Evolutionary conservation across 768 basidiomycete species (phyloP).

Genomic region (Suillus clintonianus): DNA sequence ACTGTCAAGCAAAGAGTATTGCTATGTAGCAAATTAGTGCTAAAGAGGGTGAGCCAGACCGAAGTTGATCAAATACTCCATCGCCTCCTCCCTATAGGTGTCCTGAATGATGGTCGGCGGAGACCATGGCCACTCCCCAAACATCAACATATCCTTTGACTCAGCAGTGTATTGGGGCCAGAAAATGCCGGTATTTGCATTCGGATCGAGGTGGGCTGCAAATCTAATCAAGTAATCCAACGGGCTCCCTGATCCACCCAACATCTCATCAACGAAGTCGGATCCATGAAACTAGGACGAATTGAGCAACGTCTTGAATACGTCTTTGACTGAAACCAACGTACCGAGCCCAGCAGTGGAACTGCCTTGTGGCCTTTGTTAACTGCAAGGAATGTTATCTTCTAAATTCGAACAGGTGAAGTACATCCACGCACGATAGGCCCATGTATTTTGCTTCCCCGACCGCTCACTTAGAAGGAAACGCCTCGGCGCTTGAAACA

Average conservation of each 20-base stretch:
- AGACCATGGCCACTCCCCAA: not conserved
- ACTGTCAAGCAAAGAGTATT: no score
- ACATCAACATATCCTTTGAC: not conserved
- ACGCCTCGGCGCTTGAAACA: slow-evolving; percentile 37
- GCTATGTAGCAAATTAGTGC: not conserved
- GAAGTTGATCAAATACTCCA: not conserved
- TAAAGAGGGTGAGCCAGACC: not conserved
- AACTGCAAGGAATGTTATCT: not conserved
- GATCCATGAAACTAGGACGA: not conserved
- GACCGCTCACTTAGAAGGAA: slow-evolving; percentile 35
- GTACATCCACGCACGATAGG: slow-evolving; percentile 31
- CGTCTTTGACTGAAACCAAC: not conserved
- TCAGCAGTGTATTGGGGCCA: not conserved
- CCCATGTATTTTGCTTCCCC: slow-evolving; percentile 33
- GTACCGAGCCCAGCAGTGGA: not conserved
- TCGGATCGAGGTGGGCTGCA: not conserved
- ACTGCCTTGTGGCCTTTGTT: not conserved
- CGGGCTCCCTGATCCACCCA: not conserved
- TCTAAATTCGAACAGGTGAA: not conserved
- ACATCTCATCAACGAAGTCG: not conserved
- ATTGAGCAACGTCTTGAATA: not conserved
- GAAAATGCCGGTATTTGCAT: not conserved
- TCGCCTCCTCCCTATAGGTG: not conserved
- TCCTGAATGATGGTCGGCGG: not conserved
- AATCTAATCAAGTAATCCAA: not conserved